Base-by-base conservation (phyloP, 2,329 filamentous ascomycete genomes). In the Aspergillus phoenicis region DNA sequence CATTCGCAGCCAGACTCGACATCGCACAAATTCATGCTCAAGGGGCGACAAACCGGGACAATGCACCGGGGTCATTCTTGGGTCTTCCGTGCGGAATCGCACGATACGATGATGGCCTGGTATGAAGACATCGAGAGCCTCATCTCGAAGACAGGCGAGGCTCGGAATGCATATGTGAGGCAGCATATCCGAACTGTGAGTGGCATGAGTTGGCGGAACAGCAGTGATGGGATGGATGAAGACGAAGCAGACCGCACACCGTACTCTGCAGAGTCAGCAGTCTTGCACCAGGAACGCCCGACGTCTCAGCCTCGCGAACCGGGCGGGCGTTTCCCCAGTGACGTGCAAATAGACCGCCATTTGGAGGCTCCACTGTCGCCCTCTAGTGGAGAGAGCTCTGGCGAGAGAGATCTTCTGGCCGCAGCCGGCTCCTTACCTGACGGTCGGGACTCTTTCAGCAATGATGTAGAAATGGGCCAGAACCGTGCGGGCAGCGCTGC, bases 91-190 rank as follows among this genome's bases (percentile, higher is more conserved):
- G 87, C 87, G 22, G 87, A 89, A 71, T 84, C 85, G 2, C 83
- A 96, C 76, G 94, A 98, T 68, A 97, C 93, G 13, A 97, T 98
- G 94, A 88, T 96, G 82, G 92, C 93, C 49, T 99, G 95, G 88
- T 98, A 93, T 75, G 90, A 95, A 57, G 94, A 97, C 71, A 94
- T 99, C 75, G 93, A 94, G 75, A 87, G 85, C 45, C 82, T 99
- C 64, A 97, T 91, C 5, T 93, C 96, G 75, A 93, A 91, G 77
- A 90, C 89, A 24, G 90, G 92, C 28, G 91, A 96, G 75, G 93
- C 96, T 72, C 89, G 93, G 43, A 91, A 87, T 75, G 91, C 91
- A 28, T 97, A 95, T 73, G 91, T 97, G 43, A 88, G 91, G 47
- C 87, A 87, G 63, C 93, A 96, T 73, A 87, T 89, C 39, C 86